Evolutionary conservation across 306 rosid species (phyloP), one percentile per base, ranked within the genome.

Genomic region (Rosa chinensis): DNA sequence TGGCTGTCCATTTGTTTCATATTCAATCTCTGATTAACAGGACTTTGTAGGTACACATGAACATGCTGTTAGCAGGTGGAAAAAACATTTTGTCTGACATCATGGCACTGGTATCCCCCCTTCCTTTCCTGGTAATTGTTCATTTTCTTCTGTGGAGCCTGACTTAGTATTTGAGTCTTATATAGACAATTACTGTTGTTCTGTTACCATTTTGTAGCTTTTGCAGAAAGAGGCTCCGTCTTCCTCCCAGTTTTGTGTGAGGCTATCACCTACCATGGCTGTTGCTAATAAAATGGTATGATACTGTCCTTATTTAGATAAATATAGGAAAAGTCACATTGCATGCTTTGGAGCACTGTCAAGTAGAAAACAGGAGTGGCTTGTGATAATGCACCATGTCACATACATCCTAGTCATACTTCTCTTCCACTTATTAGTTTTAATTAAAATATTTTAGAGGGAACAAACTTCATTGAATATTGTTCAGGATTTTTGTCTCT

Each of bases 101-200:
- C 85, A 86, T 72, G 81, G 94, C 88, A 89, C 88, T 92, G 99
- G 99, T 94, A 94, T 88, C 91, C 77, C 42, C 85, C 81, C 82
- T 90, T 87, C 81, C 82, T 90, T 87, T 89, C 88, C 81, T 69
- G 88, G 83, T 86, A 88, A 78, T 70, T 80, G 85, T 84, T 88
- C 73, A 75, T 84, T 81, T 82, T 75, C 75, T 70, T 63, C 48
- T 49, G 70, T 72, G 69, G 44, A 49, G 42, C 72, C 75, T 1
- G 52, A 32, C 44, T 76, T 70, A 72, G 32, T 50, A 37, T 67
- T 56, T 6, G 53, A 52, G n/a, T 69, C 44, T 72, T 12, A 44
- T 16, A 35, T 70, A 20, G 74, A 66, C 49, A 66, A 37, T 59
- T 82, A 20, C 44, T 70, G 25, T 71, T 70, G 6, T 70, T 73